phyloP scores from a whole-genome alignment of 2,329 filamentous ascomycete genomes.

The Calonectria hongkongensis region DNA sequence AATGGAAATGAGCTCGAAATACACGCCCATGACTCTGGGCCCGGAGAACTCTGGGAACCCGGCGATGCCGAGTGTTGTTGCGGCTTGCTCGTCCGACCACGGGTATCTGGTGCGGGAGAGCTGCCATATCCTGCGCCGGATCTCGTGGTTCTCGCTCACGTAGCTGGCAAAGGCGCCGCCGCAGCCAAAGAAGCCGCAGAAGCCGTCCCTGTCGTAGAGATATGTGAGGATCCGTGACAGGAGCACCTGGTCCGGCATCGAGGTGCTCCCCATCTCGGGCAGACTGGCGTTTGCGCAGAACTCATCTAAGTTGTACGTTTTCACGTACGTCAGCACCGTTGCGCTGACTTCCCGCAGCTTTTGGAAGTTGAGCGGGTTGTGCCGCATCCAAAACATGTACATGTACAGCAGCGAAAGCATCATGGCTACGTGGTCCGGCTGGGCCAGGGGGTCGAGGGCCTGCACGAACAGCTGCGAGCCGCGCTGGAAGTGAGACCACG shows the following conservation, averaged over 20 bases:
- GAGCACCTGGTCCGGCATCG: conserved; percentile 1
- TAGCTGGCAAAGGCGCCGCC: conserved; percentile 33
- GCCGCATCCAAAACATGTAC: conserved; percentile 45
- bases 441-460: conserved; percentile 16
- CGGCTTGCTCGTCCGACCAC: background rate
- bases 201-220: conserved; percentile 40
- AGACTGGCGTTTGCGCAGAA: conserved; percentile 21
- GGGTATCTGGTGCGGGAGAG: conserved; percentile 29
- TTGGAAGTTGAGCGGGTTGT: conserved; percentile 27
- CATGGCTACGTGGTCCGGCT: conserved; percentile 36
- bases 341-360: conserved; percentile 31
- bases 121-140: conserved; percentile 32
- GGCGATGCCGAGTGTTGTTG: background rate
- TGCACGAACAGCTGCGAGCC: conserved; percentile 37
- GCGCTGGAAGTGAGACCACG: conserved; percentile 38
- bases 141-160: conserved; percentile 38
- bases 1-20: conserved; percentile 38
- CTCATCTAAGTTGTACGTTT: conserved; percentile 25
- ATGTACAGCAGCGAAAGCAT: conserved; percentile 42
- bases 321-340: conserved; percentile 31
- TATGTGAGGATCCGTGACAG: conserved; percentile 37
- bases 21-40: conserved; percentile 28
- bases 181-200: conserved; percentile 42
- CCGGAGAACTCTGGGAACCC: background rate
- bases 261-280: background rate